Percentiles rank a stretch among this genome's conserved stretches.
Evolutionary conservation across 257 asterid genomes (phyloP).

Genomic region (Gentiana dahurica): DNA sequence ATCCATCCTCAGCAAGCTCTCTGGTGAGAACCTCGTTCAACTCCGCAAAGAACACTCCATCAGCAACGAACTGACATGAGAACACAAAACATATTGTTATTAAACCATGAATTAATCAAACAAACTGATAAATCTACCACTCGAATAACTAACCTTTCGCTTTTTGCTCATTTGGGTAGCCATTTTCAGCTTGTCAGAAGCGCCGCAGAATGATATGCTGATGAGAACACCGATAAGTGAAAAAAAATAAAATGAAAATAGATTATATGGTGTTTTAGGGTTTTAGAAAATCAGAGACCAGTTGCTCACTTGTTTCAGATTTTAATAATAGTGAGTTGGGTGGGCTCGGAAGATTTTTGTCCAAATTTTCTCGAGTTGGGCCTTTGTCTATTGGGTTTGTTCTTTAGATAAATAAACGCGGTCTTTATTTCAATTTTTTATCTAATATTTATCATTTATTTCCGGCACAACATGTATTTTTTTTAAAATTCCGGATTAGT

Average conservation of each 20-base stretch:
- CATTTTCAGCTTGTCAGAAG: slow-evolving; percentile 7
- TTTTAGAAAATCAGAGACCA: background rate
- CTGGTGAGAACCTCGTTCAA: slow-evolving; percentile 48
- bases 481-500: no score
- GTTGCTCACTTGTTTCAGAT: background rate
- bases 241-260: no score
- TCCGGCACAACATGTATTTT: no score
- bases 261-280: slow-evolving; percentile 1
- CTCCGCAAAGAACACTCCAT: slow-evolving; percentile 49
- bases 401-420: no score
- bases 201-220: background rate
- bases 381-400: no score
- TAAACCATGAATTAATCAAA: background rate
- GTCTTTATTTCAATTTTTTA: no score
- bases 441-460: no score
- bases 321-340: background rate
- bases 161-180: slow-evolving; percentile 29
- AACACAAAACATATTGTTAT: background rate
- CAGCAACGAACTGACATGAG: slow-evolving; percentile 35
- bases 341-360: background rate
- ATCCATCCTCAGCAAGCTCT: slow-evolving; percentile 56
- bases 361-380: background rate
- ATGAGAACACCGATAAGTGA: background rate
- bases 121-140: no score
- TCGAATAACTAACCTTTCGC: slow-evolving; percentile 15